These are phyloP conservation scores for Kwoniella europaea DNA, from an alignment of 768 basidiomycete genomes.

Conservation along the genomic window DNA sequence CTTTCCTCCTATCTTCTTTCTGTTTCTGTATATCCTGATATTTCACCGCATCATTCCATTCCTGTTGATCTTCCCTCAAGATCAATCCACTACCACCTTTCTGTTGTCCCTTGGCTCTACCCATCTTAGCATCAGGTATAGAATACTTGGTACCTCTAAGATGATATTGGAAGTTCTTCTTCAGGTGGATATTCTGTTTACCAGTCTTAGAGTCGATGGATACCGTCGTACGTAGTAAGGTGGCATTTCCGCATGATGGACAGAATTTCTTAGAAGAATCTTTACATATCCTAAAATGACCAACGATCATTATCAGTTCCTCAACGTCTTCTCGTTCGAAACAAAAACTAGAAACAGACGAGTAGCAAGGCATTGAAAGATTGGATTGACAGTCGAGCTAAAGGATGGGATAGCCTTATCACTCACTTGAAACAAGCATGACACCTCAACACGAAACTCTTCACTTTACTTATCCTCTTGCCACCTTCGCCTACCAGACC, in stretches of 20 bases:
- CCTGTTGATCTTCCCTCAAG: constrained; percentile 87
- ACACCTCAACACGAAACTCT: constrained; percentile 94
- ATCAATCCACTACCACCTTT: constrained; percentile 82
- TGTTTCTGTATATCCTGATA: constrained; percentile 72
- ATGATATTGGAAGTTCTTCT: constrained; percentile 92
- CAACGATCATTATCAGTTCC: too few species aligned
- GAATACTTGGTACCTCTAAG: constrained; percentile 88
- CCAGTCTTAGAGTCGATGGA: constrained; percentile 64
- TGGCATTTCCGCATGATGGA: constrained; percentile 92
- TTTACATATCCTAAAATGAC: constrained; percentile 78
- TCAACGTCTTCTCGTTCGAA: background rate
- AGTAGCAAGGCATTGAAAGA: background rate
- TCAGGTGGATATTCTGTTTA: constrained; percentile 86
- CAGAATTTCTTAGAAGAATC: constrained; percentile 94
- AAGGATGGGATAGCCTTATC: background rate
- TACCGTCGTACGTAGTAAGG: constrained; percentile 86
- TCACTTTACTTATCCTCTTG: constrained; percentile 83
- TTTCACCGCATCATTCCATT: constrained; percentile 82
- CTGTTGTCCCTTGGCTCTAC: constrained; percentile 73
- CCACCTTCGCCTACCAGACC: constrained; percentile 88
- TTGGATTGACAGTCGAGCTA: background rate
- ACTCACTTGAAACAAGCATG: constrained; percentile 99
- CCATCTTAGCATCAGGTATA: constrained; percentile 87
- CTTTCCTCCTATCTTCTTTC: constrained; percentile 76
- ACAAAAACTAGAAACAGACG: background rate